Base-by-base conservation (phyloP, 257 asterid genomes). In the Solanum corneliomulleri region DNA sequence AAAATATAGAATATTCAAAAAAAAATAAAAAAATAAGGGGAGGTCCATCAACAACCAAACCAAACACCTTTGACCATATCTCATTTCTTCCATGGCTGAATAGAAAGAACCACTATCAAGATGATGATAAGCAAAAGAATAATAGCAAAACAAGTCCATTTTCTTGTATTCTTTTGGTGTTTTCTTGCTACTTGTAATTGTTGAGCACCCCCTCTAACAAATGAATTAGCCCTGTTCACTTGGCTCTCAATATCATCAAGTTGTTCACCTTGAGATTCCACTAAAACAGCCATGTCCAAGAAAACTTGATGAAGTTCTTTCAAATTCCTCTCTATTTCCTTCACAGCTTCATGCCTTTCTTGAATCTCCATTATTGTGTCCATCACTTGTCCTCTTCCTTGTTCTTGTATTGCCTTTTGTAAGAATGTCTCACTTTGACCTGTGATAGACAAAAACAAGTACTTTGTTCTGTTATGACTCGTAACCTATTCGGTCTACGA, bases 301-400 rank as follows among this genome's bases (percentile, higher is more conserved):
- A 92, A 92, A 4, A 92, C 90, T 31, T 92, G 94, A 12, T 92
- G 92, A 72, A 92, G 39, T 58, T 92, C 94, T 25, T 81, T 89
- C 86, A 90, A 62, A 29, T 89, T 92, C 89, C 88, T 90, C 87
- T 92, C 92, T 29, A 92, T 58, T 31, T 90, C 94, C 91, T 88
- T 92, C 23, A 90, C 94, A 31, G 92, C 93, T n/a, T 88, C 94
- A 35, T 91, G 93, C 90, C 94, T 85, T 21, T 92, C 94, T 29
- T 92, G 94, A 41, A 92, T 92, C 49, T 92, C 94, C 92, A 88
- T 78, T 44, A 92, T 82, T 7, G 92, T 90, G 31, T 90, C 93
- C 93, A 90, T 90, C 44, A 92, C 91, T 70, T 92, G 93, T 9
- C 93, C 94, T 42, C 94, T 87, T 74, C 91, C 94, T 66, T 92